A percentile compares a stretch with the other conserved stretches of the same genome.
Conservation (phyloP, 352 stramenopile genomes). For the Globisporangium splendens region DNA sequence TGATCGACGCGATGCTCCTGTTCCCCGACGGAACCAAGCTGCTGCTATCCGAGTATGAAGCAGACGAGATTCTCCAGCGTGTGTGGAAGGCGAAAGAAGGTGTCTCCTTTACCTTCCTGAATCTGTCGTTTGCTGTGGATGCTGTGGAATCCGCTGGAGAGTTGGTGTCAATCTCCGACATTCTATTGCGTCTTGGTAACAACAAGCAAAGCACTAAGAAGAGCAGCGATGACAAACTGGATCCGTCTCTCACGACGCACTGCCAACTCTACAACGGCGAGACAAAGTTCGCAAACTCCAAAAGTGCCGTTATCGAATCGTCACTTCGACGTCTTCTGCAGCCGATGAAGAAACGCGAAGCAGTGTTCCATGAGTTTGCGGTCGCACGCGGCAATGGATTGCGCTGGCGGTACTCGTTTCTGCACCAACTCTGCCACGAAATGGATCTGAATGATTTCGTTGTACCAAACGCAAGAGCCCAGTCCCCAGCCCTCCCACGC, state of each 20-base stretch:
- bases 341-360: no score
- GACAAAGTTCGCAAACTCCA: conserved; percentile 25
- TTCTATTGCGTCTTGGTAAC: no score
- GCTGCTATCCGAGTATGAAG: conserved; percentile 15
- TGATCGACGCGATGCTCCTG: conserved; percentile 34
- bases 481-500: no score
- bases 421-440: conserved; percentile 33
- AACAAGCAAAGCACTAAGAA: no score
- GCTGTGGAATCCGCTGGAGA: no score
- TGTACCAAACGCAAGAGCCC: no score
- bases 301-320: no score
- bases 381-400: conserved; percentile 18
- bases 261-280: conserved; percentile 38
- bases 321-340: no score
- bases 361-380: no score
- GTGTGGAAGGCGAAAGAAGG: neutral
- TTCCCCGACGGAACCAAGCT: conserved; percentile 31
- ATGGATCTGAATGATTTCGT: conserved; percentile 21
- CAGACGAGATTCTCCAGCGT: conserved; percentile 1
- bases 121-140: neutral
- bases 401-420: conserved; percentile 33
- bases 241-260: neutral
- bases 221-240: no score
- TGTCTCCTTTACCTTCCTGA: neutral
- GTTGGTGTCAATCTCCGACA: no score